Base-by-base conservation (phyloP, 1,139 yeast genomes). In the Taphrina wiesneri region DNA sequence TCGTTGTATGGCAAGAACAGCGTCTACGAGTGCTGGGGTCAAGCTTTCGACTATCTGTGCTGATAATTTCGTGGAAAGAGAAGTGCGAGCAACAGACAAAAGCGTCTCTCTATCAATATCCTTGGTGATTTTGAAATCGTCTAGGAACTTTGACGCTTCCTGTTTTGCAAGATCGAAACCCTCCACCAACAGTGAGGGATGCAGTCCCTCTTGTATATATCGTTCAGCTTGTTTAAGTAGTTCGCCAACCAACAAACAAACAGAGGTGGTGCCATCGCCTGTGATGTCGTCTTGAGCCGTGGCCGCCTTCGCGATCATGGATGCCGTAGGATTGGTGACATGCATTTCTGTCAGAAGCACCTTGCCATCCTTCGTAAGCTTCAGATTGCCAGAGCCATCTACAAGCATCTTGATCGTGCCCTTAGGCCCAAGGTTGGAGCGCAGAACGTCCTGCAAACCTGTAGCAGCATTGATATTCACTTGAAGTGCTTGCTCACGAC, bases 221-320 rank as follows among this genome's bases (percentile, higher is more conserved):
- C 98, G 83, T 75, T 93, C 96, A 36, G 98, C 97, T 78, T 93
- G 99, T 76, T 89, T 90, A 75, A 93, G 82, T 68, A 93, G 81
- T 76, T 95, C 98, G 65, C 99, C 99, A 52, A 93, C 99, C 67
- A 92, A 83, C 71, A 96, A 82, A 65, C 93, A 93, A 67, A 93
- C 99, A 0, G 97, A 88, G n/a, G 99, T 93, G 67, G 99, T 95
- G 70, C 99, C 99, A 76, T 93, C 99, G 63, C 99, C 99, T 15
- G 99, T 90, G 75, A 95, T 91, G 76, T 93, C 99, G 77, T 93
- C 99, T 78, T 93, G 99, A 0, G 99, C 97, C 59, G 97, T 86
- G 65, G 99, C 99, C 11, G 98, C 99, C 47, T 56, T 67, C 53
- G 73, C 82, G 80, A 93, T 93, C 96, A 95, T 89, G 43, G 93